phyloP scores from a whole-genome alignment of 331 rosid genomes.

The Malus hybrid region DNA sequence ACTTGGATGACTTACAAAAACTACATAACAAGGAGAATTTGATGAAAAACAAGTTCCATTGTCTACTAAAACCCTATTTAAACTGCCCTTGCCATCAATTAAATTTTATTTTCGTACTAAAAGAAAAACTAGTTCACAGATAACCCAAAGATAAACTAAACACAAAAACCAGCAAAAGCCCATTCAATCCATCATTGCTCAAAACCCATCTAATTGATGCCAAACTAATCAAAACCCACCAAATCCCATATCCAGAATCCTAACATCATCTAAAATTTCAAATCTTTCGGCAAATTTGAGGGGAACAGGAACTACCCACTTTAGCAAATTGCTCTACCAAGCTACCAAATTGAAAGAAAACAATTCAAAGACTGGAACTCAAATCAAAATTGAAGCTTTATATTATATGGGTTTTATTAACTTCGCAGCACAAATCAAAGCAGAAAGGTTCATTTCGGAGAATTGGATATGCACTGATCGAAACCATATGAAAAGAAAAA shows the following conservation, averaged over 20 bases:
- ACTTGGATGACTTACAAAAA: background rate
- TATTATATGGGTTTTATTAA: background rate
- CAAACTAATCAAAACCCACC: background rate
- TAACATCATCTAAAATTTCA: background rate
- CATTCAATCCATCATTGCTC: background rate
- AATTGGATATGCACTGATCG: background rate
- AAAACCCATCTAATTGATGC: background rate
- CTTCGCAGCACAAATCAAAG: background rate
- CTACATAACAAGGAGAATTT: background rate
- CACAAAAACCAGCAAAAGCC: background rate
- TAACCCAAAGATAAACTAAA: background rate
- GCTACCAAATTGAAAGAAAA: background rate
- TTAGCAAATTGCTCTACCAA: background rate
- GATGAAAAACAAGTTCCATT: background rate
- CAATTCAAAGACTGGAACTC: background rate
- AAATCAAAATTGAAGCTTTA: background rate
- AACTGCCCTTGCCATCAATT: background rate
- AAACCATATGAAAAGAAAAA: background rate
- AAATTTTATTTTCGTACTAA: background rate
- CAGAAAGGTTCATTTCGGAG: background rate
- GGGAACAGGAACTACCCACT: background rate
- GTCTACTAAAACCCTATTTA: background rate
- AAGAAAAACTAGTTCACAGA: background rate
- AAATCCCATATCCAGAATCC: background rate
- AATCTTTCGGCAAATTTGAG: background rate